Evolutionary conservation across 129 eudicot genomes (phyloP).

Genomic region (Sambucus nigra): DNA sequence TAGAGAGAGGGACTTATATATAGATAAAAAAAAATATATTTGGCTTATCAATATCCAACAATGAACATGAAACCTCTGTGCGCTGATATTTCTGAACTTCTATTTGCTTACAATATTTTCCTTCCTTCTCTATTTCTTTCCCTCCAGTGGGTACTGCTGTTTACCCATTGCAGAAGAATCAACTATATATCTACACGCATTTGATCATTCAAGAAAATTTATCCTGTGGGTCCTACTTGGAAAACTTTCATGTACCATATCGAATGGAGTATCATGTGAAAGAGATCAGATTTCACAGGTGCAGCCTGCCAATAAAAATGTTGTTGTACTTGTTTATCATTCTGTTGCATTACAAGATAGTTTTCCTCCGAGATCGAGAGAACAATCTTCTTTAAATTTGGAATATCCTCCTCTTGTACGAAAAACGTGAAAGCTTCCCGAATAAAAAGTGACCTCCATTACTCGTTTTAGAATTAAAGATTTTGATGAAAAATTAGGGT

Average conservation of each 20-base stretch:
- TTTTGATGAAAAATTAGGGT: too few relatives aligned
- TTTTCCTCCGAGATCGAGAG: conserved; percentile 36
- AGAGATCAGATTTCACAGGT: conserved; percentile 54
- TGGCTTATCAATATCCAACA: too few relatives aligned
- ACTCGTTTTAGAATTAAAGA: too few relatives aligned
- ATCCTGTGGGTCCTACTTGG: conserved; percentile 13
- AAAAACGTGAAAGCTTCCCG: conserved; percentile 65
- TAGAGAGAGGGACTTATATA: too few relatives aligned
- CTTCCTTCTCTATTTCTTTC: too few relatives aligned
- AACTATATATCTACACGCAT: not conserved
- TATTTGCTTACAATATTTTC: not conserved
- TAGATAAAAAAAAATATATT: too few relatives aligned
- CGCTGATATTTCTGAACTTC: not conserved
- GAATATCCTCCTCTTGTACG: conserved; percentile 53
- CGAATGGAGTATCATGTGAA: conserved; percentile 63
- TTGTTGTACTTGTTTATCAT: conserved; percentile 36
- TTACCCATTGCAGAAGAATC: too few relatives aligned
- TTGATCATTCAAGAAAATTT: too few relatives aligned
- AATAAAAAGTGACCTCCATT: conserved; percentile 38
- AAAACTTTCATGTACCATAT: conserved; percentile 62
- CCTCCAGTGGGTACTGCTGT: too few relatives aligned
- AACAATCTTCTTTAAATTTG: conserved; percentile 50
- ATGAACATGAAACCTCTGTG: not conserved
- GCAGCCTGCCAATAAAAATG: conserved; percentile 59
- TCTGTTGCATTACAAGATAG: conserved; percentile 47